These are phyloP conservation scores for Pythium chondricola DNA, from an alignment of 352 stramenopile genomes.

Conservation along the genomic window DNA sequence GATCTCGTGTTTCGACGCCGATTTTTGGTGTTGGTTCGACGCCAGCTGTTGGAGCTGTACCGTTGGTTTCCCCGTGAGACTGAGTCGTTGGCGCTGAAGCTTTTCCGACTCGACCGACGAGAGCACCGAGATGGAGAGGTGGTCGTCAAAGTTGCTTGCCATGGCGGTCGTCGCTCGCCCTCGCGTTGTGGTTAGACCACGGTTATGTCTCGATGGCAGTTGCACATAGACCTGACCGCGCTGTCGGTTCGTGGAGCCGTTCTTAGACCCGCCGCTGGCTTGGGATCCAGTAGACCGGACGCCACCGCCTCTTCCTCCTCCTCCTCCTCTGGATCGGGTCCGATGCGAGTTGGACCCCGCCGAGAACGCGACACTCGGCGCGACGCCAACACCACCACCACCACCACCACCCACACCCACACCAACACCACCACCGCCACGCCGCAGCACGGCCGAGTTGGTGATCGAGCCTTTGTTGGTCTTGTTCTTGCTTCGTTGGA, in stretches of 20 bases:
- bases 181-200: neutral
- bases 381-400: neutral
- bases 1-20: neutral
- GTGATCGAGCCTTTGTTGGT: conserved; percentile 19
- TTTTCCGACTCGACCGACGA: conserved; percentile 73
- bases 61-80: conserved; percentile 22
- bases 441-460: conserved; percentile 10
- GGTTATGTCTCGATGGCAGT: neutral
- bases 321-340: no score
- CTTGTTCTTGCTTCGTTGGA: conserved; percentile 19
- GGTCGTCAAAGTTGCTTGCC: conserved; percentile 9
- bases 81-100: conserved; percentile 53
- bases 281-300: no score
- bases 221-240: conserved; percentile 15
- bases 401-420: neutral
- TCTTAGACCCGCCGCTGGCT: neutral
- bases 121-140: conserved; percentile 57
- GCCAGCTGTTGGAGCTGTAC: neutral
- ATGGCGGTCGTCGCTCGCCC: no score
- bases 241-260: conserved; percentile 2
- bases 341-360: neutral
- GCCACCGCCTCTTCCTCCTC: no score
- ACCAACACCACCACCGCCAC: conserved; percentile 4
- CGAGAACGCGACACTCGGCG: conserved; percentile 3
- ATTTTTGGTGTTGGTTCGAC: neutral